A percentile compares a stretch with the other conserved stretches of the same genome.
Conservation (phyloP, 2,329 filamentous ascomycete genomes). For the Trichocomaceae sp. region DNA sequence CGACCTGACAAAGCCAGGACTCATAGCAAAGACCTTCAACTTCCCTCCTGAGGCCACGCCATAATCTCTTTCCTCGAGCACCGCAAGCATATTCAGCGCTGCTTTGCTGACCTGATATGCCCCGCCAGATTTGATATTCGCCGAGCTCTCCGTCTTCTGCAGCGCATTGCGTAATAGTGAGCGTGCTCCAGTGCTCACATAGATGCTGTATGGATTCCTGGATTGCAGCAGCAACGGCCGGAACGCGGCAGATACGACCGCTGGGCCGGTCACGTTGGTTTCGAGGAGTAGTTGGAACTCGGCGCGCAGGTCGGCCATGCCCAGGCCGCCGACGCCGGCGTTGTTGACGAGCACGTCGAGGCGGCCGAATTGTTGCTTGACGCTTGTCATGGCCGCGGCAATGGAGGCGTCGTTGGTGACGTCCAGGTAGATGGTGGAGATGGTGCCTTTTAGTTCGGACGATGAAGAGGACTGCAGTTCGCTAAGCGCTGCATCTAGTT, state of each 20-base stretch:
- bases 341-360: conserved; percentile 45
- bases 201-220: background rate
- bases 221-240: conserved; percentile 5
- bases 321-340: conserved; percentile 24
- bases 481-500: background rate
- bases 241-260: background rate
- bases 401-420: conserved; percentile 10
- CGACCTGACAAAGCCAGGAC: conserved; percentile 10
- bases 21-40: conserved; percentile 11
- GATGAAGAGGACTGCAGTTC: background rate
- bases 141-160: background rate
- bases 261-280: conserved; percentile 6
- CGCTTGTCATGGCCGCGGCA: background rate
- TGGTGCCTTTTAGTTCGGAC: background rate
- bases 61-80: conserved; percentile 1
- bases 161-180: background rate
- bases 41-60: background rate
- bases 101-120: conserved; percentile 11
- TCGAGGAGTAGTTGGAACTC: background rate
- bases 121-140: background rate
- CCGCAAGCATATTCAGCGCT: conserved; percentile 11
- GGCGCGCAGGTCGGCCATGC: background rate
- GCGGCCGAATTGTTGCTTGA: conserved; percentile 6
- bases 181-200: conserved; percentile 5
- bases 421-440: conserved; percentile 9